These are phyloP conservation scores for Diaporthe capsici DNA, from an alignment of 2,329 filamentous ascomycete species.

Conservation along the genomic window DNA sequence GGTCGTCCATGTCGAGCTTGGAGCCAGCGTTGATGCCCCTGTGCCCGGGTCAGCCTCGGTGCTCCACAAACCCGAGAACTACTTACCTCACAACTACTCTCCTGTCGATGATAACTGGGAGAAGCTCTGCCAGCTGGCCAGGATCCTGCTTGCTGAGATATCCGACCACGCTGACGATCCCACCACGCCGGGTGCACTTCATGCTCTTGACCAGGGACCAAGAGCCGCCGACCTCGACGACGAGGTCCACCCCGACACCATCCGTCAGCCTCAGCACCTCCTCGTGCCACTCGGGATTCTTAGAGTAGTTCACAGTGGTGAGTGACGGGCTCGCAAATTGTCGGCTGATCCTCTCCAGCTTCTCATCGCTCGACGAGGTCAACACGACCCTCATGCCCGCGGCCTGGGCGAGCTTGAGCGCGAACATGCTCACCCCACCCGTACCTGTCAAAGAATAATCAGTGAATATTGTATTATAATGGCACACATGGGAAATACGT, in stretches of 20 bases:
- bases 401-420: neutral
- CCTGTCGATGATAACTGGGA: neutral
- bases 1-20: neutral
- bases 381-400: neutral
- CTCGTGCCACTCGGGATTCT: neutral
- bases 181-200: neutral
- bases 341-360: neutral
- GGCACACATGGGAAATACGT: too few relatives aligned
- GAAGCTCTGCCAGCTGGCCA: neutral
- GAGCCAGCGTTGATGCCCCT: constrained; percentile 3
- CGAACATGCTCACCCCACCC: constrained; percentile 7
- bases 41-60: neutral
- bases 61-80: neutral
- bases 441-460: neutral
- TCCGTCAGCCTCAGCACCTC: neutral
- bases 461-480: neutral
- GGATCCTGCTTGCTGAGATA: constrained; percentile 8
- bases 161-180: neutral
- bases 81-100: neutral
- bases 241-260: neutral
- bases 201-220: constrained; percentile 3
- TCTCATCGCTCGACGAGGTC: constrained; percentile 12
- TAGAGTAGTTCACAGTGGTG: neutral
- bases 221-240: neutral
- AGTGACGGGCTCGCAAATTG: neutral